Evolutionary conservation across 2,329 filamentous ascomycete genomes (phyloP).

Genomic region (Fusarium sp.): DNA sequence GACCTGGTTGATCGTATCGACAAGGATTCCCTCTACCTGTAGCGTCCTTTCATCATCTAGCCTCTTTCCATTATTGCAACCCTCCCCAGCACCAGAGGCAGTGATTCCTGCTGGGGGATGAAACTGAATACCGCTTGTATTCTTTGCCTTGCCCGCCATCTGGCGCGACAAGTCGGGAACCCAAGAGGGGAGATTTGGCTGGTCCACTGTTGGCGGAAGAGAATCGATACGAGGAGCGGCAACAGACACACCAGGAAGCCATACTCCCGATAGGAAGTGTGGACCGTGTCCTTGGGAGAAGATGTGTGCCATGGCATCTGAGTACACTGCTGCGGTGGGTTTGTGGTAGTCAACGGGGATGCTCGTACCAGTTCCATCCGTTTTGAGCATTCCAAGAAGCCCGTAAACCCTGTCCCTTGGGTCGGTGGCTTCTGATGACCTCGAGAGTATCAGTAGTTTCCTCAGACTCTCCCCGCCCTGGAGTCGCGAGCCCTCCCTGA

Average conservation of each 20-base stretch:
- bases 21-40: background rate
- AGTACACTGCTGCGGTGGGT: background rate
- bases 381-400: background rate
- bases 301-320: background rate
- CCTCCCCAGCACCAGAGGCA: background rate
- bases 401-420: background rate
- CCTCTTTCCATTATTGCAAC: background rate
- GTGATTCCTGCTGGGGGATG: background rate
- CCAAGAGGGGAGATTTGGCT: background rate
- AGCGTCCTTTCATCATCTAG: background rate
- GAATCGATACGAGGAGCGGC: background rate
- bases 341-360: background rate
- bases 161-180: background rate
- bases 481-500: background rate
- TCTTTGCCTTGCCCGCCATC: background rate
- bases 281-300: background rate
- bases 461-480: background rate
- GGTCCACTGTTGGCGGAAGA: background rate
- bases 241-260: background rate
- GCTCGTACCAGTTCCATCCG: background rate
- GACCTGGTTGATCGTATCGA: background rate
- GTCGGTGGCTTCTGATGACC: background rate
- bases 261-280: background rate
- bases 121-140: background rate
- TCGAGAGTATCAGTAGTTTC: background rate